phyloP scores from a whole-genome alignment of 441 rosid species.

The Eutrema salsugineum region DNA sequence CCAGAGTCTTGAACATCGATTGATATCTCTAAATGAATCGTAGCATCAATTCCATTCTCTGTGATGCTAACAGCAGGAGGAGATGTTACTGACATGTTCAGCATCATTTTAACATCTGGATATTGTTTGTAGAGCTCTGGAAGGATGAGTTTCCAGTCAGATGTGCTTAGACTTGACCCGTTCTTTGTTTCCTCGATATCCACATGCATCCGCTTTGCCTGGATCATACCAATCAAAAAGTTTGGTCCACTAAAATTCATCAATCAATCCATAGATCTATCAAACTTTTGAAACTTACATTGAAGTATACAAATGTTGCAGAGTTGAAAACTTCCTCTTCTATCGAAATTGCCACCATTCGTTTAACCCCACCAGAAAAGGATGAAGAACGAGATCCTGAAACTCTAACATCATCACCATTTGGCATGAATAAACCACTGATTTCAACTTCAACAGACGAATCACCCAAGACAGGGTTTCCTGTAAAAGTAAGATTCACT shows the following conservation, averaged over 20 bases:
- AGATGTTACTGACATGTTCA: conserved; percentile 53
- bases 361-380: conserved; percentile 31
- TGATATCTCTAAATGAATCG: conserved; percentile 50
- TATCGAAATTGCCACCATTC: conserved; percentile 59
- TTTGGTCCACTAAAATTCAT: conserved; percentile 4
- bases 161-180: conserved; percentile 64
- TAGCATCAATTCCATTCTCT: conserved; percentile 40
- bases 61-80: conserved; percentile 54
- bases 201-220: conserved; percentile 73
- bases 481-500: conserved; percentile 62
- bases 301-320: conserved; percentile 65
- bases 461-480: conserved; percentile 47
- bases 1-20: conserved; percentile 55
- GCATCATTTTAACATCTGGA: conserved; percentile 58
- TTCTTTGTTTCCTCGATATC: conserved; percentile 45
- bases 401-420: conserved; percentile 25
- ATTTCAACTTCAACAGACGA: conserved; percentile 59
- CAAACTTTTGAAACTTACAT: conserved; percentile 44
- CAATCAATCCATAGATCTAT: neutral
- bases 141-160: conserved; percentile 64
- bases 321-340: conserved; percentile 60
- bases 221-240: conserved; percentile 14
- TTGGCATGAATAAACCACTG: conserved; percentile 53
- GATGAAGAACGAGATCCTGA: conserved; percentile 27
- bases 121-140: conserved; percentile 63